These are phyloP conservation scores for Taiozyma sp. DNA, from an alignment of 1,139 yeast genomes.

Conservation along the genomic window DNA sequence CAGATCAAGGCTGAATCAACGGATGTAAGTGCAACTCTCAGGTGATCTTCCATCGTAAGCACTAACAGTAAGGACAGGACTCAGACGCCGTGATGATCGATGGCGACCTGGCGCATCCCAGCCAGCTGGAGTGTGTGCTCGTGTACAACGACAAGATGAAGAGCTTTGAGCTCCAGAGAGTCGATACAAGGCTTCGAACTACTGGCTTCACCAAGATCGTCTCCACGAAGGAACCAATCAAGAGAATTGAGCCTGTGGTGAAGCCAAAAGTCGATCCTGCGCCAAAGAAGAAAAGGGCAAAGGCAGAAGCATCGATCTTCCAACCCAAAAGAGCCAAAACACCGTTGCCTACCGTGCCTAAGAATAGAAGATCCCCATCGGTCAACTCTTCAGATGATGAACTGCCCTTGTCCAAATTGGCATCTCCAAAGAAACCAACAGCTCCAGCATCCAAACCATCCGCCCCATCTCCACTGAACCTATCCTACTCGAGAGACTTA, in stretches of 20 bases:
- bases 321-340: constrained; percentile 21
- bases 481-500: background rate
- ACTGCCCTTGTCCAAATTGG: constrained; percentile 9
- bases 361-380: constrained; percentile 4
- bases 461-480: constrained; percentile 8
- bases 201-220: background rate
- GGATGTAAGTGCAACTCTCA: constrained; percentile 2
- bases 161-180: constrained; percentile 13
- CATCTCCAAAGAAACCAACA: constrained; percentile 7
- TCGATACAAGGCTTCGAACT: constrained; percentile 11
- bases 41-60: background rate
- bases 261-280: background rate
- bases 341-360: constrained; percentile 9
- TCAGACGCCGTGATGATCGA: constrained; percentile 9
- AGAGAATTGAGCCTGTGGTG: background rate
- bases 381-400: constrained; percentile 13
- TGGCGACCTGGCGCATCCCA: constrained; percentile 8
- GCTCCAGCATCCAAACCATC: constrained; percentile 1
- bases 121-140: constrained; percentile 16
- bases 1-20: constrained; percentile 4
- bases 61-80: background rate
- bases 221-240: background rate
- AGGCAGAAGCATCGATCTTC: constrained; percentile 20
- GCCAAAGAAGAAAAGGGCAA: constrained; percentile 11
- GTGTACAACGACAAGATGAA: constrained; percentile 11